Evolutionary conservation across 2,329 filamentous ascomycete species (phyloP).

Genomic region (Laburnicola sp.): DNA sequence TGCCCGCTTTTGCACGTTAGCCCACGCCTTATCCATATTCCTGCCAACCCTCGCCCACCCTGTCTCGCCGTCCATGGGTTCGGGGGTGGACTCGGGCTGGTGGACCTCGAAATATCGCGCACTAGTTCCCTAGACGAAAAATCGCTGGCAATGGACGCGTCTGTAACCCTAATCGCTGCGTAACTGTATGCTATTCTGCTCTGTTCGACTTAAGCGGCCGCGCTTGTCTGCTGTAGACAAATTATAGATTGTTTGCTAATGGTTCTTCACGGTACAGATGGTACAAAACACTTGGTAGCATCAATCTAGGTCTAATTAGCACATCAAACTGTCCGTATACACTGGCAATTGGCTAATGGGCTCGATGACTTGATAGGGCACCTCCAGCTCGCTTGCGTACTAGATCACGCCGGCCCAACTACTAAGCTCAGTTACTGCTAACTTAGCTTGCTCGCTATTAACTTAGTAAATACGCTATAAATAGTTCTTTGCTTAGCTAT

Average conservation of each 20-base stretch:
- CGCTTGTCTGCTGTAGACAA: too few species aligned
- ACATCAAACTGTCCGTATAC: constrained; percentile 6
- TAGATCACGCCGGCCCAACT: constrained; percentile 9
- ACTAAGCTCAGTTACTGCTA: too few species aligned
- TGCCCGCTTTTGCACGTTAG: constrained; percentile 8
- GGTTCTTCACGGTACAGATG: too few species aligned
- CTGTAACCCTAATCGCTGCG: constrained; percentile 5
- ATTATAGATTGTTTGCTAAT: constrained; percentile 6
- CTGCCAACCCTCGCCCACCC: constrained; percentile 11
- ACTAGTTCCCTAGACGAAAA: constrained; percentile 4
- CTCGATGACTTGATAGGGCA: constrained; percentile 2
- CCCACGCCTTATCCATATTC: too few species aligned
- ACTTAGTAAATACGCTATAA: too few species aligned
- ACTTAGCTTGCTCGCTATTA: too few species aligned
- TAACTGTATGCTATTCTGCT: constrained; percentile 1
- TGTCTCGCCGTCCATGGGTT: constrained; percentile 7
- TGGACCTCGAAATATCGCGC: constrained; percentile 16
- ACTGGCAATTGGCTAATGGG: constrained; percentile 5
- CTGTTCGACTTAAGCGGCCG: too few species aligned
- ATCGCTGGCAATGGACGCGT: constrained; percentile 7
- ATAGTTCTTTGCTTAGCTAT: too few species aligned
- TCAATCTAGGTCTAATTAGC: constrained; percentile 4
- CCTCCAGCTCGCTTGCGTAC: constrained; percentile 13
- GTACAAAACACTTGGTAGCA: too few species aligned
- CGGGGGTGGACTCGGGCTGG: not conserved